These are phyloP conservation scores for Coniella vitis DNA, from an alignment of 2,329 filamentous ascomycete genomes.

Conservation along the genomic window DNA sequence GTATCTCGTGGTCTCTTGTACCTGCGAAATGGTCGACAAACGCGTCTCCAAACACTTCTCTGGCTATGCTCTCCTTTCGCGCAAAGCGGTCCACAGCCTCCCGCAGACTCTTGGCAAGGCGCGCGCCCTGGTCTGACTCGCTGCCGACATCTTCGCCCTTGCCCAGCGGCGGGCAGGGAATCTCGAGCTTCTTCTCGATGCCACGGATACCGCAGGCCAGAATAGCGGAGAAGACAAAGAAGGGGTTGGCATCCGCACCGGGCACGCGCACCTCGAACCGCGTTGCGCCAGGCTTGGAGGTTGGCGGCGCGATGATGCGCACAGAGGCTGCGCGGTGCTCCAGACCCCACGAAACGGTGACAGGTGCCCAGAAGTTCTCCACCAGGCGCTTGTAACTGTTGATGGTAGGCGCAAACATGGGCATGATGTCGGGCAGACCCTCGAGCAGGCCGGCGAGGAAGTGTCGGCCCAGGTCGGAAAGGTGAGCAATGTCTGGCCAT, in stretches of 20 bases:
- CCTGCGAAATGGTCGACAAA: conserved; percentile 96
- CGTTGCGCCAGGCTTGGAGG: conserved; percentile 75
- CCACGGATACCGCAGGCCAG: conserved; percentile 85
- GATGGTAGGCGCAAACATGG: conserved; percentile 84
- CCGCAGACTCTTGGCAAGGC: conserved; percentile 76
- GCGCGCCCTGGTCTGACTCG: conserved; percentile 60
- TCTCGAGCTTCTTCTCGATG: conserved; percentile 83
- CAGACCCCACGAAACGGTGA: conserved; percentile 93
- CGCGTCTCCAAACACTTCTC: conserved; percentile 86
- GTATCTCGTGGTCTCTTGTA: conserved; percentile 83
- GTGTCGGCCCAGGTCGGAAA: conserved; percentile 84
- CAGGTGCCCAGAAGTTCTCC: conserved; percentile 98
- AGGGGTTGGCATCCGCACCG: conserved; percentile 89
- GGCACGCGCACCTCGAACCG: conserved; percentile 89
- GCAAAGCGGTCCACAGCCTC: conserved; percentile 79
- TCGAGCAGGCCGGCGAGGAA: conserved; percentile 88
- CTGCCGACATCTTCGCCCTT: conserved; percentile 79
- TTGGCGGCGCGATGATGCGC: conserved; percentile 82
- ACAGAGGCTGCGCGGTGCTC: conserved; percentile 93
- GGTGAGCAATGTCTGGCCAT: conserved; percentile 67
- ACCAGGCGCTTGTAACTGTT: conserved; percentile 98
- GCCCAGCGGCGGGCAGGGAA: conserved; percentile 74
- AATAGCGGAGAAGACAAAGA: conserved; percentile 79
- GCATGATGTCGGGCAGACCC: conserved; percentile 92
- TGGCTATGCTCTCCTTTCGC: conserved; percentile 73